Base-by-base conservation (phyloP, 2,329 filamentous ascomycete species). In the Fonsecaea pedrosoi region DNA sequence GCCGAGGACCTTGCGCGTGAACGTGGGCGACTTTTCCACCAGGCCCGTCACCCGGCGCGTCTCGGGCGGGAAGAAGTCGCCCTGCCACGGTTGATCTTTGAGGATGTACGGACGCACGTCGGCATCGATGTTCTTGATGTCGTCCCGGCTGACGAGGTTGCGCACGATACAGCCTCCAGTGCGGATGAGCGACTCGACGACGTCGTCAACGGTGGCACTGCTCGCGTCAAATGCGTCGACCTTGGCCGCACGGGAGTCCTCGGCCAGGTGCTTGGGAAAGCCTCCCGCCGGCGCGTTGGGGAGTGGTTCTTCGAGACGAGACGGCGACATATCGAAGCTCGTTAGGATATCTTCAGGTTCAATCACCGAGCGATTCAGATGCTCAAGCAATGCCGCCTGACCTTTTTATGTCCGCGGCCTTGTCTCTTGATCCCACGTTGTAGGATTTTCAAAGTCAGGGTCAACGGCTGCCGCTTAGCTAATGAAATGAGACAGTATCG, bases 41-140 rank as follows among this genome's bases (percentile, higher is more conserved):
- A 73, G 72, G 40, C 61, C 74, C 45, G 45, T 70, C 55, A 62
- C 73, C 9, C 72, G 68, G 18, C 72, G 62, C 2, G 73, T 75
- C 48, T 73, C 68, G 7, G 35, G 60, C n/a, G 71, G 69, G 54
- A 72, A 73, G 64, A 72, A 69, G 21, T 66, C 68, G 12, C 70
- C 70, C 25, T 64, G 18, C 66, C 62, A 71, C 12, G 64, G 62
- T 48, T 71, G 45, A 60, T 73, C 71, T 34, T 48, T 55, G 13
- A 50, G 25, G 32, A 73, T 50, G 25, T 60, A 71, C 15, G 70
- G 71, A 7, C 69, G 69, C 3, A 71, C 65, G 45, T 73, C 70
- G 30, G n/a, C 42, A 37, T 66, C 60, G 13, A 66, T 64, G 13
- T 54, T 15, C 30, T n/a, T 25, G 37, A 57, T 32, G 6, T 66